Evolutionary conservation across 345 rosid species (phyloP).

Genomic region (Nasturtium officinale): DNA sequence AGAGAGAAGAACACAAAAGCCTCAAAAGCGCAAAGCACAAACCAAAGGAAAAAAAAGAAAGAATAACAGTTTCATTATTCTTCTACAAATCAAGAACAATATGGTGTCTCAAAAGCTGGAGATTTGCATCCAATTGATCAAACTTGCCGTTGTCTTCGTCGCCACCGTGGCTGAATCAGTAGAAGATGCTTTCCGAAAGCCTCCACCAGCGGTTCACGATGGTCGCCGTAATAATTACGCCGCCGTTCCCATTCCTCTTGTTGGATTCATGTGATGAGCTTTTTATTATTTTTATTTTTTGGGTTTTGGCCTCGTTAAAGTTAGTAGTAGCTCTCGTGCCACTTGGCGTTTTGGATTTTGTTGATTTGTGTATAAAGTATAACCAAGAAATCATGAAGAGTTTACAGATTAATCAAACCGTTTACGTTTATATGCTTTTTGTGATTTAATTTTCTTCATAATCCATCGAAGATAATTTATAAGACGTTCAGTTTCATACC

Average conservation of each 20-base stretch:
- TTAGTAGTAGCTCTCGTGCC: constrained; percentile 27
- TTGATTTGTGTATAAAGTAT: constrained; percentile 33
- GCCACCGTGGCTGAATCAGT: constrained; percentile 54
- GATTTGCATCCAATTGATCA: constrained; percentile 52
- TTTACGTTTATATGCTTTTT: not conserved
- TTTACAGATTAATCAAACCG: constrained; percentile 31
- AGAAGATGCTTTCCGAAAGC: constrained; percentile 38
- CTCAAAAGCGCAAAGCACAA: constrained; percentile 36
- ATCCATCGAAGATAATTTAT: too few species aligned
- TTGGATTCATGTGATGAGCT: constrained; percentile 56
- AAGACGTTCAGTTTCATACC: too few species aligned
- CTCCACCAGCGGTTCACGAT: constrained; percentile 6
- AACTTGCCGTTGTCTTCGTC: constrained; percentile 51
- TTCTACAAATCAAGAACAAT: constrained; percentile 10
- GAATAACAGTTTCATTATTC: not conserved
- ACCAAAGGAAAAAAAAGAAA: not conserved
- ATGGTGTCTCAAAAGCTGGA: constrained; percentile 59
- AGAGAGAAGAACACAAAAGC: constrained; percentile 9
- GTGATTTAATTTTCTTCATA: not conserved
- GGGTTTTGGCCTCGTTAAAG: constrained; percentile 32
- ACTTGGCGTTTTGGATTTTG: constrained; percentile 27
- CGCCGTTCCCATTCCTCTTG: constrained; percentile 44
- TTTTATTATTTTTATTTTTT: not conserved
- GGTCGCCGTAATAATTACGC: constrained; percentile 33
- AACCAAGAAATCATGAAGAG: constrained; percentile 31